Conservation (phyloP, 2,329 filamentous ascomycete genomes). For the Anisogramma anomala region DNA sequence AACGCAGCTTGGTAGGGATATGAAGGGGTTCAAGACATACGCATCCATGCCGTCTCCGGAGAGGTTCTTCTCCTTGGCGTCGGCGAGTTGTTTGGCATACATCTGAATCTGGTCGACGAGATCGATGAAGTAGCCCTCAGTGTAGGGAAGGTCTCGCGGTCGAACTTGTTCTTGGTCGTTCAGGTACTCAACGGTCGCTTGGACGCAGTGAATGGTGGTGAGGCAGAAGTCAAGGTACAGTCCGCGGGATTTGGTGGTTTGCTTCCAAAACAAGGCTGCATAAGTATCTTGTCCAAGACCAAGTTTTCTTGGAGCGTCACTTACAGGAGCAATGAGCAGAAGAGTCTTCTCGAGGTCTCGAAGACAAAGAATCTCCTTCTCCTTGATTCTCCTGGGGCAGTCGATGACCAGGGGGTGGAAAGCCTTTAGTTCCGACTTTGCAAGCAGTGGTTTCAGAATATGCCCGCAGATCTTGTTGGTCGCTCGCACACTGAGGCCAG, state of each 20-base stretch:
- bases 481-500: conserved; percentile 56
- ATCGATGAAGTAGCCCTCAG: conserved; percentile 93
- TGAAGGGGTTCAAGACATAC: conserved; percentile 30
- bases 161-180: conserved; percentile 78
- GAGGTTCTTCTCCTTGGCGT: conserved; percentile 55
- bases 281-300: conserved; percentile 53
- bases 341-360: conserved; percentile 91
- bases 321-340: conserved; percentile 86
- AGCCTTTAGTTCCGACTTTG: conserved; percentile 59
- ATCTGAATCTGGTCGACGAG: conserved; percentile 85
- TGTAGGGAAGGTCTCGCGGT: conserved; percentile 80
- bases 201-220: conserved; percentile 78
- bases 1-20: conserved; percentile 7
- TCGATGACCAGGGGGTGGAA: conserved; percentile 73
- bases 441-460: conserved; percentile 66
- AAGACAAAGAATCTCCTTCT: conserved; percentile 79
- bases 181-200: conserved; percentile 77
- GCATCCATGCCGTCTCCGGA: conserved; percentile 47
- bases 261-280: conserved; percentile 63
- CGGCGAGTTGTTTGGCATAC: conserved; percentile 76
- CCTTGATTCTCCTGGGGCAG: conserved; percentile 66
- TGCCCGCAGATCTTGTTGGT: conserved; percentile 69
- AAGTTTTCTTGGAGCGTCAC: conserved; percentile 46
- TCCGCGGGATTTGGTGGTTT: conserved; percentile 58
- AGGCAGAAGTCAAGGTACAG: conserved; percentile 81